Evolutionary conservation across 345 rosid species (phyloP), one percentile per base, ranked within the genome.

Genomic region (Punica granatum): DNA sequence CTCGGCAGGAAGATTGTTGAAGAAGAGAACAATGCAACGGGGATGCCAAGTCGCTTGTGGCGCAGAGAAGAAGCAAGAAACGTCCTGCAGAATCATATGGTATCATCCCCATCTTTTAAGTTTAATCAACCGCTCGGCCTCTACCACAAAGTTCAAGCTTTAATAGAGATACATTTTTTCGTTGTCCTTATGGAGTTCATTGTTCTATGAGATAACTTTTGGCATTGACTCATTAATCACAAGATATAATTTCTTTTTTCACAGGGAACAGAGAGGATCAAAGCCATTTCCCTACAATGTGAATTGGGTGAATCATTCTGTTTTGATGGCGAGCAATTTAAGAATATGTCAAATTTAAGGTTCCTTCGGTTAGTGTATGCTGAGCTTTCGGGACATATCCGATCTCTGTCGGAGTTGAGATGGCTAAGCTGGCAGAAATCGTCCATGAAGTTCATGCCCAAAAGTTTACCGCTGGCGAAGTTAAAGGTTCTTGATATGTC

Each of bases 261-360:
- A 9, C 25, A 68, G 56, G 71, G 53, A 39, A 68, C 65, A 49
- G 28, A 58, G 1, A 36, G 5, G 1, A 30, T 68, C 16, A 16
- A 54, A 37, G 71, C 48, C 28, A 68, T 68, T 1, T 58, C 44
- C 14, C 64, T 68, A 0, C 21, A 21, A 1, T 33, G 41, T 58
- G 71, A 23, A 37, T 25, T 14, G 10, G 49, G 39, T 1, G 10
- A n/a, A 23, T 26, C 1, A 1, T 26, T 0, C 11, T n/a, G 10
- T 35, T 53, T 49, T 0, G 0, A 0, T 3, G 12, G 19, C 34
- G 19, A 66, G n/a, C 10, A 33, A 1, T 33, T 32, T 30, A 0
- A 0, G 0, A 3, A 15, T 9, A 33, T 37, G 14, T 13, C 13
- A 18, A 7, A 23, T n/a, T 37, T 68, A 25, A 9, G 26, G 35